Base-by-base conservation (phyloP, 257 asterid genomes). In the Nicotiana tabacum region DNA sequence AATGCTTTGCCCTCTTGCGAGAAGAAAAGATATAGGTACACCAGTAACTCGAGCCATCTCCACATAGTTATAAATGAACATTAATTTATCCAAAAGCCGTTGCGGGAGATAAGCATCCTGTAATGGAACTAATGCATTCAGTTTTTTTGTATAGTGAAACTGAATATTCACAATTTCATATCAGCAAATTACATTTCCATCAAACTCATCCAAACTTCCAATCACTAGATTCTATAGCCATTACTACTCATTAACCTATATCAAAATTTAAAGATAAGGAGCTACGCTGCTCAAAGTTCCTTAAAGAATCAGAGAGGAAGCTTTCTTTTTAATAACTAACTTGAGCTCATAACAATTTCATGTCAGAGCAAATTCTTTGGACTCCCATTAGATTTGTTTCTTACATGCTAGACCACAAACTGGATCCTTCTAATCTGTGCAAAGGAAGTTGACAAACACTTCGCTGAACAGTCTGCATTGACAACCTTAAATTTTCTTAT, bases 1-100 rank as follows among this genome's bases (percentile, higher is more conserved):
- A 78, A 96, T 96, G 90, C 98, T 94, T 92, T 96, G 99, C 83
- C 99, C 99, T 87, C 98, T 90, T 80, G 99, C 91, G 65, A 96
- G 95, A 79, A 96, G 97, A 88, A 96, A 96, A 32, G 98, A 94
- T 83, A 96, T 90, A 61, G 99, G 99, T 83, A 96, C 99, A 82
- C 99, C 99, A n/a, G 99, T 96, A 65, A 96, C 99, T 86, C 99
- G 96, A 88, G 99, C 99, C 99, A 96, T 96, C 92, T 96, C 99
- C 87, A 96, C 97, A 87, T 94, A 96, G 86, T 96, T 96, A 89
- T 96, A 96, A 65, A 96, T 85, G 83, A 88, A 90, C 99, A 96
- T 96, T 89, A 96, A 88, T 91, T 96, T 96, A 86, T 96, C 99
- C 93, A 96, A 88, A 77, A 96, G 96, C 66, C 99, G 96, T 84